Base-by-base conservation (phyloP, 2,329 filamentous ascomycete species). In the Thielaviopsis punctulata region DNA sequence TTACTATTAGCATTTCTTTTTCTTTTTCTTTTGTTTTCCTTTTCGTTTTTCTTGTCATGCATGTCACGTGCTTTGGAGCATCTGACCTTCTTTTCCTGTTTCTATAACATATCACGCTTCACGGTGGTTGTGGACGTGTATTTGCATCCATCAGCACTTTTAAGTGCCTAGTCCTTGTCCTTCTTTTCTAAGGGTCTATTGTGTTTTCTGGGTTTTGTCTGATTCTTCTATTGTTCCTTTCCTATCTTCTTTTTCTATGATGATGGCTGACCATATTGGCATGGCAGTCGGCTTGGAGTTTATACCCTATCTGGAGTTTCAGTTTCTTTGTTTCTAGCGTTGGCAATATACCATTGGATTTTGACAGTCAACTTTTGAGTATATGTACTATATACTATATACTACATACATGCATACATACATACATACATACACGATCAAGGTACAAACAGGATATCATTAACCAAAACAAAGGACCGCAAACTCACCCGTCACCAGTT, bases 21-120 rank as follows among this genome's bases (percentile, higher is more conserved):
- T 13, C 43, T 23, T 36, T 24, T 33, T 44, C 46, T 47, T 52
- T 54, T 41, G 36, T 24, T 22, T 47, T 48, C 48, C 27, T 36
- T 50, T 49, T 48, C 47, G 36, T 49, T 23, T 57, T 22, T 15
- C 49, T 52, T 15, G 51, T 53, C 23, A 22, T 45, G 43, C 22
- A 41, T 53, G 23, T 12, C 45, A 49, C 27, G 39, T 45, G 13
- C 45, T n/a, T 39, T 18, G 21, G 18, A 3, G 30, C 30, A 36
- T 7, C n/a, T 36, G 13, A n/a, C 30, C n/a, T 36, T 36, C 13
- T 36, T 36, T 36, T 15, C 30, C 30, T n/a, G 13, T 4, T 36
- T 36, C n/a, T n/a, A n/a, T n/a, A n/a, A n/a, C n/a, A n/a, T n/a
- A n/a, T n/a, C n/a, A n/a, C n/a, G n/a, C n/a, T n/a, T n/a, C n/a